Conservation (phyloP, 257 asterid genomes). For the Lithospermum erythrorhizon region DNA sequence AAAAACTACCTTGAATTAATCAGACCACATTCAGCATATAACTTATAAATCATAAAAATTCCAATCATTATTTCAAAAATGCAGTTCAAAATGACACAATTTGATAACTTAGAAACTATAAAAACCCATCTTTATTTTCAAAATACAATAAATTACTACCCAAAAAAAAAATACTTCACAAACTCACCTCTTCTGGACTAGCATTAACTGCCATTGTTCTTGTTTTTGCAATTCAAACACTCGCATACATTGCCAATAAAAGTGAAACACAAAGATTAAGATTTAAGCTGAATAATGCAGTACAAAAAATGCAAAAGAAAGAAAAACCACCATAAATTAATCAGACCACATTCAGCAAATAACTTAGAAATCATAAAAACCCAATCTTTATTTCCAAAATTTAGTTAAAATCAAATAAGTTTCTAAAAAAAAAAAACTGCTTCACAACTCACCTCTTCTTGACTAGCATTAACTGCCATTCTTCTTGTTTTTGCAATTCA, state of each 20-base stretch:
- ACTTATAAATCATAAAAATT: no score
- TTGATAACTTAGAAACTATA: no score
- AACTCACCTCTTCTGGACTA: conserved; percentile 19
- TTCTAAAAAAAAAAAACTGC: not conserved
- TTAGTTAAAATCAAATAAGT: no score
- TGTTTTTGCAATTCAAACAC: not conserved
- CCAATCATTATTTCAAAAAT: no score
- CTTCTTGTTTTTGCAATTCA: not conserved
- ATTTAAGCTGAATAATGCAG: not conserved
- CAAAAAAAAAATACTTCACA: no score
- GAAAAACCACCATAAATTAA: no score
- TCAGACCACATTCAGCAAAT: not conserved
- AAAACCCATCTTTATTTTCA: no score
- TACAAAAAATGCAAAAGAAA: no score
- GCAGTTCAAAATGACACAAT: no score
- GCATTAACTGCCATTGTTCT: conserved; percentile 26
- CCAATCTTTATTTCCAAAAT: not conserved
- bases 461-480: conserved; percentile 28
- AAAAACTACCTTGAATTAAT: no score
- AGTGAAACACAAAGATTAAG: not conserved
- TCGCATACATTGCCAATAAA: conserved; percentile 8
- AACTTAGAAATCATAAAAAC: not conserved
- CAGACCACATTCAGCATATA: no score
- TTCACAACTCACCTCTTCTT: conserved; percentile 16
- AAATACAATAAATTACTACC: no score